Base-by-base conservation (phyloP, 2,329 filamentous ascomycete genomes). In the Pseudocercospora ulei region DNA sequence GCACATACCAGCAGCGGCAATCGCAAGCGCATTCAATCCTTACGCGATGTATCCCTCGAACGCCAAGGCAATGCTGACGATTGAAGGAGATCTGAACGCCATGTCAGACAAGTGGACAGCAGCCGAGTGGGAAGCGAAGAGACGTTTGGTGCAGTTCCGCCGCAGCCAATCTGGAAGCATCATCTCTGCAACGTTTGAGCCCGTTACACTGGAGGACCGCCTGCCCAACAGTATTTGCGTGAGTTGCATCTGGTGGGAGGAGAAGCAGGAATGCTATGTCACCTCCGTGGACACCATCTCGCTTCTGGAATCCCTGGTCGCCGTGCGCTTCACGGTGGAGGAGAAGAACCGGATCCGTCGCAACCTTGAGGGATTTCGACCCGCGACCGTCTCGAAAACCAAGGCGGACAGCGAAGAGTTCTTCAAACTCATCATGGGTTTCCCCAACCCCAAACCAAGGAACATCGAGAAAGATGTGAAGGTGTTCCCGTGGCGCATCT, bases 391-490 rank as follows among this genome's bases (percentile, higher is more conserved):
- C 11, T 94, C 86, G 52, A 98, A 98, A 64, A 78, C 79, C 41
- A 94, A 93, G 64, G 58, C 78, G 1, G 88, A 96, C 43, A 94
- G 83, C 59, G 88, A 96, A 61, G 85, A 92, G 39, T 96, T 96
- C 63, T 96, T 96, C 76, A 95, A 95, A 67, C 73, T 95, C 54
- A 96, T 98, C 65, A 98, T 98, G 90, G 84, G 78, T 1, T 96
- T 96, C 58, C 85, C 86, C 7, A 83, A 81, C 44, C 90, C 90
- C 1, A 96, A 96, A 64, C 90, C 90, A 11, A 75, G 90, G 47
- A 95, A 96, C 58, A 98, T 98, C 49, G 90, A 96, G 68, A 98
- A 98, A 67, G 88, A 96, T 56, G 87, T 98, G 58, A 98, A 98
- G 66, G 90, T 96, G 7, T 98, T 96, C 57, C 81, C 86, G 3